Evolutionary conservation across 208 protist genomes (phyloP), one percentile per base, ranked within the genome.

Genomic region (Naegleria gruberi): DNA sequence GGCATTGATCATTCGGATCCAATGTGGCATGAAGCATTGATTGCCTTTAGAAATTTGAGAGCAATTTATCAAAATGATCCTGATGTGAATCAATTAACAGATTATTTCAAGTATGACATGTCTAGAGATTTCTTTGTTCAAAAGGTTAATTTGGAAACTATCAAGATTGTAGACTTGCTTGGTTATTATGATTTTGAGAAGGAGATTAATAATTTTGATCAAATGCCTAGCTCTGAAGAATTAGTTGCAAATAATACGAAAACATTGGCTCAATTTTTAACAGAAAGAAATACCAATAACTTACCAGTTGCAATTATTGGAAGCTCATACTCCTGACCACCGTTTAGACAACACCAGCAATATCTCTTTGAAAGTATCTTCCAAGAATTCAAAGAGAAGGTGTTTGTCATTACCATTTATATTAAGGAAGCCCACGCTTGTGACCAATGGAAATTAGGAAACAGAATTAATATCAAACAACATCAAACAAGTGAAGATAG

Each of bases 391-490:
- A 77, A 77, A 37, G 26, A 12, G 10, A 12, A n/a, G 5, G 30
- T 77, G 30, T 77, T 77, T 77, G 26, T 77, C 65, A 37, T 77
- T 37, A 77, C 65, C 0, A 37, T 77, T 77, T 77, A 77, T 37
- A 77, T 77, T 77, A 77, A 77, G 34, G 65, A 77, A 77, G 65
- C 65, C 6, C 65, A 77, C 34, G 65, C 65, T 37, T 30, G 17
- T 77, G 65, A 77, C n/a, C 26, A 77, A n/a, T 77, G 65, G 65
- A 77, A 77, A 37, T 77, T 77, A 26, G 65, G 65, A 77, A n/a
- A 77, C 30, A 77, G 8, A 37, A 77, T 77, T 77, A 37, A 26
- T n/a, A 77, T 77, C 12, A 19, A 77, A 2, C 65, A 77, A 77
- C 65, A 77, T n/a, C 26, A 77, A 77, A 37, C 65, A 30, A 77